Conservation (phyloP, 495 filamentous ascomycete genomes). For the Opeltia flavorubescens region DNA sequence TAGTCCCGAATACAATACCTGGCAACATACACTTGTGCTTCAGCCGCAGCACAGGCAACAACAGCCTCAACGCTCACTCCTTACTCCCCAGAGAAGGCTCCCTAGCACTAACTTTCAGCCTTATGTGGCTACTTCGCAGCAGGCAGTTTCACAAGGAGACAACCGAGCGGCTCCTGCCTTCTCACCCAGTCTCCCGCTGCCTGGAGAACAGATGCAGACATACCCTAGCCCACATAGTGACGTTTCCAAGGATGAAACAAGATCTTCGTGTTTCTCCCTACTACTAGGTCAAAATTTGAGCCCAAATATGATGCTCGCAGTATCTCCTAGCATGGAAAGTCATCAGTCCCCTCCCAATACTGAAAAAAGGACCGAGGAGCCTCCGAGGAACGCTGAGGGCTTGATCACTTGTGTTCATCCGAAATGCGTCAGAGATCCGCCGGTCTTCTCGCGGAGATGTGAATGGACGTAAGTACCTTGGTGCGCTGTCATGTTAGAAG, state of each 20-base stretch:
- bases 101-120: not conserved
- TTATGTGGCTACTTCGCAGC: slow-evolving; percentile 9
- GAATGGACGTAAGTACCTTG: slow-evolving; percentile 69
- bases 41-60: not conserved
- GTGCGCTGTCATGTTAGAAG: not conserved
- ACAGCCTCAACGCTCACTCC: not conserved
- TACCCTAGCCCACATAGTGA: slow-evolving; percentile 17
- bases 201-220: slow-evolving; percentile 8
- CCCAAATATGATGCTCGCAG: slow-evolving; percentile 30
- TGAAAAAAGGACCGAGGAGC: slow-evolving; percentile 35
- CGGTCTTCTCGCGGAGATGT: slow-evolving; percentile 65
- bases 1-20: not conserved
- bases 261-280: slow-evolving; percentile 11
- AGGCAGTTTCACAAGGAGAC: slow-evolving; percentile 2
- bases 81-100: not conserved
- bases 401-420: slow-evolving; percentile 55
- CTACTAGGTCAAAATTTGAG: slow-evolving; percentile 6
- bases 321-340: slow-evolving; percentile 26
- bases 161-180: not conserved
- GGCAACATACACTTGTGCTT: not conserved
- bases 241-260: slow-evolving; percentile 7
- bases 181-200: slow-evolving; percentile 2
- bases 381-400: slow-evolving; percentile 49
- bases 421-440: slow-evolving; percentile 39
- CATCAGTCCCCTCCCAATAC: slow-evolving; percentile 29